Base-by-base conservation (phyloP, 1,139 yeast genomes). In the Fermentozyma sake region DNA sequence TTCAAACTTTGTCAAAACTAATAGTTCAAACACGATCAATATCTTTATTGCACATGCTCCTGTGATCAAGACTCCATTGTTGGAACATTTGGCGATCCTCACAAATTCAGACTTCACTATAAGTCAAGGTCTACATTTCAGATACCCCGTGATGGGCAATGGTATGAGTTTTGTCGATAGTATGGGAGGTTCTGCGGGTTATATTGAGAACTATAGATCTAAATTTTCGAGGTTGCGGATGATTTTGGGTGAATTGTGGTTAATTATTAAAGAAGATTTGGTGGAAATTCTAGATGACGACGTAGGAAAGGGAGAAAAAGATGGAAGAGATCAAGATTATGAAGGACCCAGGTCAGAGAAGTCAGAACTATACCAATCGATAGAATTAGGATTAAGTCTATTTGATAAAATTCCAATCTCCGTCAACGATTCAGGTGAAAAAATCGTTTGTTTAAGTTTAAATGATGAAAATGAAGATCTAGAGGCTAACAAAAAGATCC, bases 41-140 rank as follows among this genome's bases (percentile, higher is more conserved):
- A 52, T 83, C 12, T 76, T 83, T 44, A 55, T 83, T 12, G 61
- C 81, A 8, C 87, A 82, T 49, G 78, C 82, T 22, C 78, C 87
- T 3, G 85, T 59, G 72, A 26, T 68, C 71, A 39, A 68, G 73
- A 48, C 84, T 26, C 85, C 86, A 3, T 52, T 83, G 18, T 52
- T 83, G 25, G 81, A 79, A 32, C 87, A 79, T 48, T 53, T 83
- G 35, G 78, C 87, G 12, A 70, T 80, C 27, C 61, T 76, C 15
- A 66, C 82, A 33, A 74, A 79, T 39, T 80, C 85, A 33, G 89
- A 82, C 48, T 79, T 78, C 46, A 79, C 89, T 1, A 52, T 83
- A 3, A 73, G 83, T 7, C 81, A 82, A 37, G 83, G 87, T 1
- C 50, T 82, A 23, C 91, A 82, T 46, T 80, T 80, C 53, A 61